Evolutionary conservation across 306 rosid genomes (phyloP).

Genomic region (Castanopsis chinensis): DNA sequence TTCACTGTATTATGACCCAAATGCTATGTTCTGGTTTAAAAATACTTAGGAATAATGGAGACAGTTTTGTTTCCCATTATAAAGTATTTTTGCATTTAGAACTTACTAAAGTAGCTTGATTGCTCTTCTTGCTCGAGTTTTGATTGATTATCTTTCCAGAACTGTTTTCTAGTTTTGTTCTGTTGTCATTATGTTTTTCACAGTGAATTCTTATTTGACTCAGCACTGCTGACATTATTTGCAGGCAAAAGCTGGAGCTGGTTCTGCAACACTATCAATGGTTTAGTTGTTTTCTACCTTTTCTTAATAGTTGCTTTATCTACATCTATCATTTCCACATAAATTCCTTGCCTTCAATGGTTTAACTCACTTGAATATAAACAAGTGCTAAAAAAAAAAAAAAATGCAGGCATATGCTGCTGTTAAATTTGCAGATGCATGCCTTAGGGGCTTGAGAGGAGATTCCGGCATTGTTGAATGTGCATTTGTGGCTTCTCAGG

Average conservation of each 20-base stretch:
- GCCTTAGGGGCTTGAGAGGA: constrained; percentile 85
- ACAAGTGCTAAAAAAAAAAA: neutral
- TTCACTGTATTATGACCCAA: no score
- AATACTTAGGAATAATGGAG: neutral
- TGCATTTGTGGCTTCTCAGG: constrained; percentile 81
- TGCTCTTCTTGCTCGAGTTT: neutral
- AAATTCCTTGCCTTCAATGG: neutral
- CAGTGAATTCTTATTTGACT: constrained; percentile 19
- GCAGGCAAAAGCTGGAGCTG: constrained; percentile 97
- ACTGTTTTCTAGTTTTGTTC: neutral
- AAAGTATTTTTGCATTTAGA: neutral
- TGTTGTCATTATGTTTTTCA: neutral
- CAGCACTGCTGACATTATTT: constrained; percentile 7
- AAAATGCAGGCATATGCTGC: constrained; percentile 86
- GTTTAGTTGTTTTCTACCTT: constrained; percentile 30
- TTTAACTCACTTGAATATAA: neutral
- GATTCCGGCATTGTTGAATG: constrained; percentile 78
- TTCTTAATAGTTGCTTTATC: neutral
- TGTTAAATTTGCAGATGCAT: constrained; percentile 76
- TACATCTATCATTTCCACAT: neutral
- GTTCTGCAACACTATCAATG: constrained; percentile 97
- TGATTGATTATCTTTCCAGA: neutral
- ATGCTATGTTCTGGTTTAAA: no score
- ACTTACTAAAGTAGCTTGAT: neutral
- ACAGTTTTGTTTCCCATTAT: neutral